phyloP scores from a whole-genome alignment of 306 rosid species.

The Arachis hypogaea region DNA sequence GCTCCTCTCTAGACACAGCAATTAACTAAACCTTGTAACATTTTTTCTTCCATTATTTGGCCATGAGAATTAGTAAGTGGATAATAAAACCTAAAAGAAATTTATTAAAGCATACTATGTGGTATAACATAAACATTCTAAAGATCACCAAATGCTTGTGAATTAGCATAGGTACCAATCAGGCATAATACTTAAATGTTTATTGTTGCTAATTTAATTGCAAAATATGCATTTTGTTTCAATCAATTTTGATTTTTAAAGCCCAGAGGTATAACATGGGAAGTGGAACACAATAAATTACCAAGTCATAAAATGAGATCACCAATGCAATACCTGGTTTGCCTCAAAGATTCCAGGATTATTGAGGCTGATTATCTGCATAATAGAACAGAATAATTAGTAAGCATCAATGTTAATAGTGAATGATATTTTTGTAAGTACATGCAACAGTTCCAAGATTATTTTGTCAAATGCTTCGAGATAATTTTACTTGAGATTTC shows the following conservation, averaged over 20 bases:
- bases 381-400: constrained; percentile 25
- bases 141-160: no score
- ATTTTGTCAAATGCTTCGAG: constrained; percentile 24
- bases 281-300: constrained; percentile 31
- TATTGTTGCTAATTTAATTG: neutral
- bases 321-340: constrained; percentile 69
- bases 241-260: neutral
- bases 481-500: constrained; percentile 70
- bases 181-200: no score
- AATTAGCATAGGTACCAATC: no score
- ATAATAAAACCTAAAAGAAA: constrained; percentile 18
- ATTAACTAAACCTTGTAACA: constrained; percentile 25
- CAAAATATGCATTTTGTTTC: neutral
- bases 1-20: constrained; percentile 33
- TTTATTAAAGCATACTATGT: constrained; percentile 19
- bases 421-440: constrained; percentile 11
- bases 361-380: constrained; percentile 75
- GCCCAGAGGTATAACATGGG: neutral
- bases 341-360: constrained; percentile 93
- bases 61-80: constrained; percentile 18
- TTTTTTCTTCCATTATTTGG: neutral
- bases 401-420: constrained; percentile 22
- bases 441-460: constrained; percentile 29
- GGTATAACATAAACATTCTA: neutral
- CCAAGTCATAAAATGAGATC: neutral